phyloP scores from a whole-genome alignment of 2,329 filamentous ascomycete genomes.

The Cytospora chrysosperma region DNA sequence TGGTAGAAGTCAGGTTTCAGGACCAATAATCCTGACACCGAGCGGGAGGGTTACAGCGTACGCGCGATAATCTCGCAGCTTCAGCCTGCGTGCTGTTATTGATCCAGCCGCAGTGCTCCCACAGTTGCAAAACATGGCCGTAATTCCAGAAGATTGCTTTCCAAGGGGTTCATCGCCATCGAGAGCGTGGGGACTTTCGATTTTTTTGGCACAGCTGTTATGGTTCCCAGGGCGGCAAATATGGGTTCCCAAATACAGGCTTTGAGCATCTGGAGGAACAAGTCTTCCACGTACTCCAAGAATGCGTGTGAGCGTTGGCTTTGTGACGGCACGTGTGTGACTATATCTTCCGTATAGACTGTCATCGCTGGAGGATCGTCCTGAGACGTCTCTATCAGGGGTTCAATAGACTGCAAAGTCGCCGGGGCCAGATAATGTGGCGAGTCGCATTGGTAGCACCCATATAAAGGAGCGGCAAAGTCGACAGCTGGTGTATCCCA shows the following conservation, averaged over 20 bases:
- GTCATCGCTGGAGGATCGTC: conserved; percentile 49
- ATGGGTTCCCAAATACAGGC: conserved; percentile 55
- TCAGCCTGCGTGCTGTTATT: conserved; percentile 42
- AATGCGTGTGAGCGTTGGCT: conserved; percentile 51
- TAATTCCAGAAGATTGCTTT: conserved; percentile 59
- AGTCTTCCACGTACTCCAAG: conserved; percentile 52
- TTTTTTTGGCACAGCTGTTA: conserved; percentile 53
- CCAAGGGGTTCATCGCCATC: conserved; percentile 48
- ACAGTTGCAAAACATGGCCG: conserved; percentile 53
- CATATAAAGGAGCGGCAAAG: conserved; percentile 53
- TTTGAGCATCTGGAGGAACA: conserved; percentile 55
- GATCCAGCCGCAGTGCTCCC: conserved; percentile 58
- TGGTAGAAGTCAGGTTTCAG: conserved; percentile 48
- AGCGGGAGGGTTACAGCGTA: conserved; percentile 55
- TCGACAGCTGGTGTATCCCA: conserved; percentile 38
- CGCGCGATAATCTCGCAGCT: conserved; percentile 54
- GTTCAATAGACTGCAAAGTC: conserved; percentile 53
- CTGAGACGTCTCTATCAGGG: conserved; percentile 53
- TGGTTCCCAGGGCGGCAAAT: conserved; percentile 57
- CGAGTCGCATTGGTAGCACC: conserved; percentile 55
- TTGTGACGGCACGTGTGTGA: conserved; percentile 51
- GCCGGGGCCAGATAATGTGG: conserved; percentile 57
- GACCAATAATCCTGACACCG: conserved; percentile 48
- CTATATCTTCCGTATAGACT: conserved; percentile 57
- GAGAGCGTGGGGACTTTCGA: conserved; percentile 52